Conservation (phyloP, 805 yeast species). For the Hanseniaspora taiwanica region DNA sequence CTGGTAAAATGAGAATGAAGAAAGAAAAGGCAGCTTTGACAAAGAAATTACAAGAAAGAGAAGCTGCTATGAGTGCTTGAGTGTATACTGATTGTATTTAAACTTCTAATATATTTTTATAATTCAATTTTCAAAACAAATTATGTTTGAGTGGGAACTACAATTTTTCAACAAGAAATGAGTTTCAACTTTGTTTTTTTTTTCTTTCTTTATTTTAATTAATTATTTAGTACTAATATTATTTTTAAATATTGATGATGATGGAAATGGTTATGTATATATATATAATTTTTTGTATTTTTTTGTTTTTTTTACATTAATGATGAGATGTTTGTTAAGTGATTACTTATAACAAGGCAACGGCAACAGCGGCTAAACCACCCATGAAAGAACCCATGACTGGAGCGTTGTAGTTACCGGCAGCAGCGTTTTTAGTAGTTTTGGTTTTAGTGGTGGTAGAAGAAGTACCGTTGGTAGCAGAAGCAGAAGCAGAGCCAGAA, state of each 20-base stretch:
- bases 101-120: too few relatives aligned
- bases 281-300: background rate
- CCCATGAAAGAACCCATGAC: conserved; percentile 33
- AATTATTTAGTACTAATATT: too few relatives aligned
- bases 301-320: background rate
- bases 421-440: conserved; percentile 21
- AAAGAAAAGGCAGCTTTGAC: conserved; percentile 25
- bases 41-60: conserved; percentile 8
- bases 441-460: conserved; percentile 18
- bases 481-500: conserved; percentile 17
- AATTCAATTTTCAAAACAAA: too few relatives aligned
- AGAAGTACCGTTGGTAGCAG: conserved; percentile 25
- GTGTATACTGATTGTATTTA: background rate
- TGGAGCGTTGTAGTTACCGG: conserved; percentile 12
- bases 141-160: too few relatives aligned
- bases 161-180: too few relatives aligned
- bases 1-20: conserved; percentile 27
- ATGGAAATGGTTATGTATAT: conserved; percentile 2
- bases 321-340: background rate
- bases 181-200: background rate
- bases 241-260: too few relatives aligned
- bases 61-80: conserved; percentile 12
- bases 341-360: conserved; percentile 32
- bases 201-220: background rate
- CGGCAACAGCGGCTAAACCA: conserved; percentile 36